A percentile compares a stretch with the other conserved stretches of the same genome.
Conservation (phyloP, 306 rosid species). For the Malus sylvestris region DNA sequence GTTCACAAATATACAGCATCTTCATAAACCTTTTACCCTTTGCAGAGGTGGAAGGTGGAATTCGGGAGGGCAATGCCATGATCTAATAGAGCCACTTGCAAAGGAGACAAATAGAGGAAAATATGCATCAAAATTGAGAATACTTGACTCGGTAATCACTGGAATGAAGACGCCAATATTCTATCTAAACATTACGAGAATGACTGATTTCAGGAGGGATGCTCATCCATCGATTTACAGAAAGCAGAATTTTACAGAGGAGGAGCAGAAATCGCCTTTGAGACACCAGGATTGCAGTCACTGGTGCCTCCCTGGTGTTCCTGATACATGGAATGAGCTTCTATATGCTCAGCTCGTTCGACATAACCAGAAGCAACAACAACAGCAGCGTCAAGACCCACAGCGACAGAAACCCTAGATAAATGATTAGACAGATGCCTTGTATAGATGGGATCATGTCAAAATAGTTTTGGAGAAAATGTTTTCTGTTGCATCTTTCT, state of each 20-base stretch:
- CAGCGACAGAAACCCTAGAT: not conserved
- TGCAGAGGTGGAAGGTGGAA: conserved; percentile 11
- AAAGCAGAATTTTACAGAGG: conserved; percentile 37
- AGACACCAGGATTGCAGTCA: conserved; percentile 55
- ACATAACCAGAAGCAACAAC: not conserved
- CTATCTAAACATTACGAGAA: conserved; percentile 17
- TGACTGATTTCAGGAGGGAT: conserved; percentile 18
- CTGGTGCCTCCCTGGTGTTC: conserved; percentile 71
- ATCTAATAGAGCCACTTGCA: not conserved
- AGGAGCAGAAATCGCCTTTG: conserved; percentile 23
- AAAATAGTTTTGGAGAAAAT: not conserved
- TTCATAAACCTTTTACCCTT: not conserved
- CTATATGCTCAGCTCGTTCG: conserved; percentile 7
- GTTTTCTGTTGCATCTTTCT: not conserved
- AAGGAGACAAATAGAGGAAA: conserved; percentile 6
- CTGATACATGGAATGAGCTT: conserved; percentile 50
- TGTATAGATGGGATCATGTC: not conserved
- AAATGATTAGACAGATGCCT: not conserved
- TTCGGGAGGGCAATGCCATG: conserved; percentile 14
- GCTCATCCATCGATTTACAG: conserved; percentile 31
- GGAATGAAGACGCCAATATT: conserved; percentile 11
- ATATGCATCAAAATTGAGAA: conserved; percentile 15
- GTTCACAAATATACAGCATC: not conserved
- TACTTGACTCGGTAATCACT: conserved; percentile 5
- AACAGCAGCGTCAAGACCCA: not conserved